Evolutionary conservation across 805 yeast genomes (phyloP), one percentile per base, ranked within the genome.

Genomic region (Wickerhamomyces bisporus): DNA sequence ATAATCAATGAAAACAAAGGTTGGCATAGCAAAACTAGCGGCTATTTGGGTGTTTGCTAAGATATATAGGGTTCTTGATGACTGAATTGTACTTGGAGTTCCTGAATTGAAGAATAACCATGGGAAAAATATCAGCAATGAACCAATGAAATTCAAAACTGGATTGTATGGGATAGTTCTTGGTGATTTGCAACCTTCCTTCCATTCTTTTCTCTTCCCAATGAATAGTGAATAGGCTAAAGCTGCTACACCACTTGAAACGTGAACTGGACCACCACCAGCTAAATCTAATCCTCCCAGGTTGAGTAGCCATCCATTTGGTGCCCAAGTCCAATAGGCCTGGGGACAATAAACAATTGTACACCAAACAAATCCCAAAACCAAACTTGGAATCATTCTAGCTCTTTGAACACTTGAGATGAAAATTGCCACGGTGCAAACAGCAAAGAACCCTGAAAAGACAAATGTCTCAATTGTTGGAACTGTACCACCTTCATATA

Each of bases 231-330:
- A 77, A 51, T 80, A 81, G 7, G 85, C 95, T 49, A 91, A 77
- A 2, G 96, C 96, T 25, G 88, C 86, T 18, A 87, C 85, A 44
- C 98, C 98, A 28, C 94, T 80, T 20, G 88, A 72, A 41, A 93
- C 86, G 63, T 91, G 98, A 15, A 91, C 96, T 2, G 97, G 96
- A 2, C 97, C 98, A 40, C 98, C 98, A 34, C 98, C 98, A n/a
- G 98, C 98, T 60, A 86, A 91, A 61, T 91, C 98, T 36, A 89
- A 69, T 4, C 80, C 97, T n/a, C 95, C 96, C 74, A 95, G 85
- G 48, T 76, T 71, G 45, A 73, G 73, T 29, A 95, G 94, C 97
- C 97, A 91, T 31, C 98, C 98, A 38, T 84, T 83, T 1, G 83
- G 57, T 42, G 86, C 85, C 98, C 98, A 91, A 38, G 85, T 79